Evolutionary conservation across 2,329 filamentous ascomycete genomes (phyloP).

Genomic region (Pseudodiploospora longispora): DNA sequence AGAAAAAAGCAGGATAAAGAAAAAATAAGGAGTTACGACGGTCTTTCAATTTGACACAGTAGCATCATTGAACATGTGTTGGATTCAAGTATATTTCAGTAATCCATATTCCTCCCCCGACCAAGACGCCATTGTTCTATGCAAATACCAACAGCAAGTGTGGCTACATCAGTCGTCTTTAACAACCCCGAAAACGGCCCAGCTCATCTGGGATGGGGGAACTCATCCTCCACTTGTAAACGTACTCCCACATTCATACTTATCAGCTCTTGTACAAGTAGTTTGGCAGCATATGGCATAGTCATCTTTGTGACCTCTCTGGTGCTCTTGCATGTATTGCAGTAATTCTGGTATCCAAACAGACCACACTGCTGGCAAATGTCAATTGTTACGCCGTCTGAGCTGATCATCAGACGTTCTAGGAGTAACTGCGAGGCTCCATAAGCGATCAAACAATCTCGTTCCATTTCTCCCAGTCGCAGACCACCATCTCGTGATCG

Average conservation of each 20-base stretch:
- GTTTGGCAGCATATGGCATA: slow-evolving; percentile 94
- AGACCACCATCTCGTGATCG: slow-evolving; percentile 86
- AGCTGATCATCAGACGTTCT: slow-evolving; percentile 90
- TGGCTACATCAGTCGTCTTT: no score
- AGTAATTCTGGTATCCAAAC: slow-evolving; percentile 94
- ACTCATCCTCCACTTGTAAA: slow-evolving; percentile 87
- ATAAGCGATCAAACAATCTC: slow-evolving; percentile 95
- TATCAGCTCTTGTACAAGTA: slow-evolving; percentile 89
- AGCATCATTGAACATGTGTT: no score
- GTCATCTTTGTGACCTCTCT: slow-evolving; percentile 84
- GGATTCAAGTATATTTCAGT: no score
- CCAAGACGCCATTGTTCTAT: no score
- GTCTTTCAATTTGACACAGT: no score
- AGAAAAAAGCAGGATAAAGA: neutral
- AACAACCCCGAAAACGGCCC: neutral
- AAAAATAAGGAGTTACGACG: neutral
- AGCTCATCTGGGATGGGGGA: slow-evolving; percentile 53
- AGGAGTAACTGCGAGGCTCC: slow-evolving; percentile 86
- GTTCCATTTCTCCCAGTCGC: slow-evolving; percentile 95
- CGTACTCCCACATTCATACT: slow-evolving; percentile 98
- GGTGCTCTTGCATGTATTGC: slow-evolving; percentile 82
- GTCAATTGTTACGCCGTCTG: slow-evolving; percentile 83
- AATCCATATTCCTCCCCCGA: no score
- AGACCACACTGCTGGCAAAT: slow-evolving; percentile 91
- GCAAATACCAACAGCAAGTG: no score